phyloP scores from a whole-genome alignment of 2,329 filamentous ascomycete genomes.

The Trichoderma sp. region DNA sequence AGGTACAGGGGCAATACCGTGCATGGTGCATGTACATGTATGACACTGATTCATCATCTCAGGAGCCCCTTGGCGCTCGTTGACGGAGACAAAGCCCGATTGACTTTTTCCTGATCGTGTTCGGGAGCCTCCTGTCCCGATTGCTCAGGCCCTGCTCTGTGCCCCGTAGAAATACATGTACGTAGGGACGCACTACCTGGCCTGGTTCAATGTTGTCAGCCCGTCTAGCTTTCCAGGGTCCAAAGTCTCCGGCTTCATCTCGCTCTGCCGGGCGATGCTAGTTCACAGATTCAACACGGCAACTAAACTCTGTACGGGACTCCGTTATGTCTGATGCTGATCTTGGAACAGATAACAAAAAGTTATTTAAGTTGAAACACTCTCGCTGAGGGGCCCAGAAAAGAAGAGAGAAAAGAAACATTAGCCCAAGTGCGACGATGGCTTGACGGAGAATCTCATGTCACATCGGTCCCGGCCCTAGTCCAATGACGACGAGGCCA shows the following conservation, averaged over 20 bases:
- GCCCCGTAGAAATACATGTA: not conserved
- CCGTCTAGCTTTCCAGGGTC: not conserved
- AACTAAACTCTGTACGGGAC: not conserved
- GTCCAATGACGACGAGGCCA: slow-evolving; percentile 8
- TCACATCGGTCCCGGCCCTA: not conserved
- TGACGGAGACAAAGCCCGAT: not conserved
- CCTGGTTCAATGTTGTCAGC: not conserved
- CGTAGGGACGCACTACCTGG: not conserved
- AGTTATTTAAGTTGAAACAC: not conserved
- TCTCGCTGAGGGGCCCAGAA: not conserved
- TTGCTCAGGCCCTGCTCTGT: not conserved
- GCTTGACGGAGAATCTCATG: not conserved
- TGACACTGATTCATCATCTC: slow-evolving; percentile 2
- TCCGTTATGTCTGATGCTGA: not conserved
- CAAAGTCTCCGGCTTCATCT: not conserved
- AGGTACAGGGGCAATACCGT: not conserved
- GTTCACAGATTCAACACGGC: not conserved
- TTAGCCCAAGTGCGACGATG: not conserved
- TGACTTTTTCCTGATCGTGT: not conserved
- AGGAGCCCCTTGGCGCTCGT: not conserved
- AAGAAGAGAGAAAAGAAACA: not conserved
- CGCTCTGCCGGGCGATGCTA: not conserved
- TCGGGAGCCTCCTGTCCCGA: not conserved
- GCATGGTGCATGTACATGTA: slow-evolving; percentile 1
- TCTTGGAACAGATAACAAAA: not conserved